These are phyloP conservation scores for Leucaena leucocephala DNA, from an alignment of 306 rosid genomes.

Conservation along the genomic window DNA sequence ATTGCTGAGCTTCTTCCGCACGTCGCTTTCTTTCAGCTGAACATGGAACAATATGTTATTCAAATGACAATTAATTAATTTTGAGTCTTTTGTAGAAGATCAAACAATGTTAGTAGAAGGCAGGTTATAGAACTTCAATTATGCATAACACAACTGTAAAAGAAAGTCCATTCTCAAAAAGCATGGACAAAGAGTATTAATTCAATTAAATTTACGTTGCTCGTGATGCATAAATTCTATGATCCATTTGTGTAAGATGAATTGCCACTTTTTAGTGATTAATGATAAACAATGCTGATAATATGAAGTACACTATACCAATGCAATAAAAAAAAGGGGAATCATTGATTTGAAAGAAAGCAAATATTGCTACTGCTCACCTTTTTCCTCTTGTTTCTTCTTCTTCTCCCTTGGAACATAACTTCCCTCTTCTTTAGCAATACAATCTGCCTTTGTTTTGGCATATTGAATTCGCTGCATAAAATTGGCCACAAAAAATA, in stretches of 20 bases:
- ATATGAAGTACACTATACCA: conserved; percentile 1
- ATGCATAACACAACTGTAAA: neutral
- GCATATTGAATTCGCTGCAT: conserved; percentile 93
- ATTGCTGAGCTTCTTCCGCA: conserved; percentile 65
- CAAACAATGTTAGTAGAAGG: neutral
- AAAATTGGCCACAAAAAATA: conserved; percentile 36
- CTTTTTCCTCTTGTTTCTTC: conserved; percentile 97
- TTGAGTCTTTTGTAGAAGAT: conserved; percentile 10
- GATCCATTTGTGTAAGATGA: conserved; percentile 13
- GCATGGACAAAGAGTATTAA: neutral
- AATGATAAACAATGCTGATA: neutral
- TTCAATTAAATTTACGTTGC: neutral
- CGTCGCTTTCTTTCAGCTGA: conserved; percentile 86
- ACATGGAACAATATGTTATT: conserved; percentile 31
- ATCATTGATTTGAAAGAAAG: neutral
- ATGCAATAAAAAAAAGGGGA: conserved; percentile 19
- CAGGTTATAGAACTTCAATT: conserved; percentile 8
- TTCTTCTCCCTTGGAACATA: conserved; percentile 96
- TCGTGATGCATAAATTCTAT: conserved; percentile 5
- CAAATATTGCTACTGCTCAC: conserved; percentile 46
- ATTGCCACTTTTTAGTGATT: conserved; percentile 16
- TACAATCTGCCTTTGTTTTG: conserved; percentile 90
- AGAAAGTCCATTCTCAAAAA: conserved; percentile 9
- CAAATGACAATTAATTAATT: conserved; percentile 24
- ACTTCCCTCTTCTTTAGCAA: conserved; percentile 95